phyloP scores from a whole-genome alignment of 2,329 filamentous ascomycete species.

The Penicillium paneum region DNA sequence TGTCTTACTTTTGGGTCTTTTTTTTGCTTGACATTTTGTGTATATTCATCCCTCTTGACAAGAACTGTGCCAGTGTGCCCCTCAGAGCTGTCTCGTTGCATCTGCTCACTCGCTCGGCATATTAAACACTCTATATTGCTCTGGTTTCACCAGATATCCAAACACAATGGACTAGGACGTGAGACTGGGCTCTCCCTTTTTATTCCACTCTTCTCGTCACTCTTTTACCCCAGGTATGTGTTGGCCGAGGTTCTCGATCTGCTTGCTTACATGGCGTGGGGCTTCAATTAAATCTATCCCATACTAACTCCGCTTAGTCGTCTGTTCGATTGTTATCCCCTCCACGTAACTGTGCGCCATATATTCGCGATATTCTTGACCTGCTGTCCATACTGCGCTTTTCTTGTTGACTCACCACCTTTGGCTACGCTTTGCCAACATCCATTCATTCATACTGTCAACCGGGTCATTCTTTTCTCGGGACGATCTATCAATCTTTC shows the following conservation, averaged over 20 bases:
- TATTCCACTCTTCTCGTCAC: slow-evolving; percentile 6
- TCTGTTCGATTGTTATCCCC: not conserved
- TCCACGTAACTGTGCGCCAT: not conserved
- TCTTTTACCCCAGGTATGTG: slow-evolving; percentile 20
- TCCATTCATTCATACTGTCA: slow-evolving; percentile 4
- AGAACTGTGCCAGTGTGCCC: slow-evolving; percentile 5
- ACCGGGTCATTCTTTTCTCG: slow-evolving; percentile 5
- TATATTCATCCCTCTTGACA: not conserved
- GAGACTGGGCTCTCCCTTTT: slow-evolving; percentile 4
- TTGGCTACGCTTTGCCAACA: not conserved
- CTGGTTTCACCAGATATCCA: slow-evolving; percentile 2
- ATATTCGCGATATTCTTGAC: not conserved
- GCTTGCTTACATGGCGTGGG: not conserved
- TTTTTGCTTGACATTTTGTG: slow-evolving; percentile 1
- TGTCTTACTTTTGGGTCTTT: not conserved
- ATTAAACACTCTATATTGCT: slow-evolving; percentile 1
- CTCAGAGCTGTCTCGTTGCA: slow-evolving; percentile 2
- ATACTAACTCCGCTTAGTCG: slow-evolving; percentile 1
- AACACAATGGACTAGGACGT: slow-evolving; percentile 21
- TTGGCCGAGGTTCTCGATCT: not conserved
- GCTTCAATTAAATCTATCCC: not conserved
- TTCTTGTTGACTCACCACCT: not conserved
- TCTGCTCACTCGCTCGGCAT: slow-evolving; percentile 8
- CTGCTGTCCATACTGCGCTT: not conserved
- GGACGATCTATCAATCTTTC: slow-evolving; percentile 4